Conservation (phyloP, 192 early-diverging fungal species). For the Entomortierella chlamydospora region DNA sequence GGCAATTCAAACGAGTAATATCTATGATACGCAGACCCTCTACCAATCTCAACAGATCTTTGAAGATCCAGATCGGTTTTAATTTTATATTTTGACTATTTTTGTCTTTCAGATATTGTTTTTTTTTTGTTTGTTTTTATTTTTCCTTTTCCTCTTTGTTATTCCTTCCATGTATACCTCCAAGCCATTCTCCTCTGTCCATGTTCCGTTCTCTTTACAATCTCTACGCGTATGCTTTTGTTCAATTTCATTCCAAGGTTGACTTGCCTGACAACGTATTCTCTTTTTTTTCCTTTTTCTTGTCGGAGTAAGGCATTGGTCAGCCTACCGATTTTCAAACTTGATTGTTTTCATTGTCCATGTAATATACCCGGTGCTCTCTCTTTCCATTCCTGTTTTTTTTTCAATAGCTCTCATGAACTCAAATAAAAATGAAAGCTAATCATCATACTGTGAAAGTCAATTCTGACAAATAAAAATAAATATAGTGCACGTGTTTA, state of each 20-base stretch:
- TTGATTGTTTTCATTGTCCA: too few species aligned
- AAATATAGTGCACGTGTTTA: too few species aligned
- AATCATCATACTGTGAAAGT: too few species aligned
- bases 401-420: not conserved
- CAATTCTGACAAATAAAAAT: too few species aligned
- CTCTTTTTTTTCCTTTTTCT: not conserved
- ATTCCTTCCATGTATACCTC: conserved; percentile 8
- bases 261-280: too few species aligned
- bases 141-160: conserved; percentile 2
- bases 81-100: not conserved
- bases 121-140: too few species aligned
- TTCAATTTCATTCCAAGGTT: conserved; percentile 2
- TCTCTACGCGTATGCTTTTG: too few species aligned
- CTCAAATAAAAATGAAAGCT: not conserved
- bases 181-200: not conserved
- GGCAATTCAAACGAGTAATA: conserved; percentile 54
- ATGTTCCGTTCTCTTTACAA: too few species aligned
- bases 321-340: not conserved
- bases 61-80: conserved; percentile 52
- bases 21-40: conserved; percentile 38
- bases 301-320: not conserved
- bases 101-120: too few species aligned
- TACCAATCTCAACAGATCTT: conserved; percentile 47
- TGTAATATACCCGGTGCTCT: conserved; percentile 1
- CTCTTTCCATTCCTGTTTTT: not conserved